phyloP scores from a whole-genome alignment of 345 rosid genomes.

The Pugionium cornutum region DNA sequence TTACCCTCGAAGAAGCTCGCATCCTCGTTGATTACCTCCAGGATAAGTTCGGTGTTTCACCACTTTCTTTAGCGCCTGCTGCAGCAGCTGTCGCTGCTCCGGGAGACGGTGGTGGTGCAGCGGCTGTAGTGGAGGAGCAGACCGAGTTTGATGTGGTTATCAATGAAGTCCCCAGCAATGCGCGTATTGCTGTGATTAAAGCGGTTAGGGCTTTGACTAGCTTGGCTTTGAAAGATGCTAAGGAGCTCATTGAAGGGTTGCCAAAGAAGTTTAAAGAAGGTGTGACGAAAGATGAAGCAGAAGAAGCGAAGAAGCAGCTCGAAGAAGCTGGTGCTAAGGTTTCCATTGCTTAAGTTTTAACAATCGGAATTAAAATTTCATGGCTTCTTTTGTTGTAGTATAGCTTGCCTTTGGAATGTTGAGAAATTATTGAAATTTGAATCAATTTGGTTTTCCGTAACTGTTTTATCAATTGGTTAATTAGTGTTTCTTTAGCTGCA shows the following conservation, averaged over 20 bases:
- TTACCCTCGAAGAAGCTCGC: constrained; percentile 80
- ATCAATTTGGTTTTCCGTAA: constrained; percentile 10
- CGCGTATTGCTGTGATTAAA: constrained; percentile 80
- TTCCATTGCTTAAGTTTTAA: constrained; percentile 48
- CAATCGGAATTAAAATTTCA: neutral
- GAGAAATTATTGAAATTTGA: constrained; percentile 27
- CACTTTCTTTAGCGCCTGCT: constrained; percentile 68
- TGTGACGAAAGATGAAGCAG: constrained; percentile 76
- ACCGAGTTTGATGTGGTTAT: constrained; percentile 83
- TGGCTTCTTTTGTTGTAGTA: constrained; percentile 12
- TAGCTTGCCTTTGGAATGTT: constrained; percentile 25
- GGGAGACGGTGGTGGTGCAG: constrained; percentile 38
- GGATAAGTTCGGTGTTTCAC: constrained; percentile 81
- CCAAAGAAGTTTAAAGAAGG: constrained; percentile 91
- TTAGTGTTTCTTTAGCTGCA: constrained; percentile 6
- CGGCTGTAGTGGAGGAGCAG: constrained; percentile 60
- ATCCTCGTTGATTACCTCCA: constrained; percentile 75
- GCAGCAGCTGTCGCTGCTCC: constrained; percentile 52
- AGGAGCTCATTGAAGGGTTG: constrained; percentile 78
- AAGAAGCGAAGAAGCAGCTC: constrained; percentile 80
- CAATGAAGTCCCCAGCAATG: constrained; percentile 70
- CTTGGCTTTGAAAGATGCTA: constrained; percentile 88
- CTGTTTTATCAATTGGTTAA: too few relatives aligned
- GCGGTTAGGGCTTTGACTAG: constrained; percentile 72
- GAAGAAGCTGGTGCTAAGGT: constrained; percentile 87